These are phyloP conservation scores for Trichoderma asperelloides DNA, from an alignment of 495 filamentous ascomycete genomes.

Conservation along the genomic window DNA sequence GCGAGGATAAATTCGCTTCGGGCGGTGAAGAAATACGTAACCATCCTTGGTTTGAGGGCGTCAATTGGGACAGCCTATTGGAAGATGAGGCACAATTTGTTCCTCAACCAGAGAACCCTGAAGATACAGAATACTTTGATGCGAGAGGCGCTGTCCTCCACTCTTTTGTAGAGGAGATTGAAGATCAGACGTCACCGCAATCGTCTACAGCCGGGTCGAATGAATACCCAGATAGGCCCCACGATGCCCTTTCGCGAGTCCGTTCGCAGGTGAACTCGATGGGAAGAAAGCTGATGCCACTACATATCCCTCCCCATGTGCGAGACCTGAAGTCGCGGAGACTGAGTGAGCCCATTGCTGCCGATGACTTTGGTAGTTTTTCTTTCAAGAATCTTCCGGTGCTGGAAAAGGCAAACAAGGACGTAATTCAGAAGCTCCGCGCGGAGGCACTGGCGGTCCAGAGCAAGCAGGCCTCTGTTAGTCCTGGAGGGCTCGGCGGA, in stretches of 20 bases:
- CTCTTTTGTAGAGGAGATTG: constrained; percentile 83
- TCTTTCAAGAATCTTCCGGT: constrained; percentile 96
- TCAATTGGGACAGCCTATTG: constrained; percentile 83
- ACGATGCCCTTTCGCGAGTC: constrained; percentile 88
- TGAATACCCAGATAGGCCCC: constrained; percentile 77
- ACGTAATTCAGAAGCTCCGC: constrained; percentile 90
- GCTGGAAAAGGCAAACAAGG: constrained; percentile 95
- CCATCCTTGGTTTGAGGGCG: constrained; percentile 80
- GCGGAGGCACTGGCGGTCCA: constrained; percentile 75
- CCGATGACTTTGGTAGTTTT: constrained; percentile 94
- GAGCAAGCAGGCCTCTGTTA: constrained; percentile 32
- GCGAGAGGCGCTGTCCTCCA: constrained; percentile 81
- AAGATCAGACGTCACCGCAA: constrained; percentile 74
- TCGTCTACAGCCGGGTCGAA: constrained; percentile 48
- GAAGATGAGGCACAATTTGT: constrained; percentile 94
- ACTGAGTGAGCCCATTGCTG: constrained; percentile 78
- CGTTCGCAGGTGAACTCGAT: constrained; percentile 68
- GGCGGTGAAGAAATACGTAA: constrained; percentile 84
- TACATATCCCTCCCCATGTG: constrained; percentile 94
- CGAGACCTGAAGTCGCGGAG: constrained; percentile 78
- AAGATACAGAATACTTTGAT: constrained; percentile 98
- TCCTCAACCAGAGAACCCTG: constrained; percentile 85
- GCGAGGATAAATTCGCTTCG: constrained; percentile 62
- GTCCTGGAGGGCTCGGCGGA: constrained; percentile 31
- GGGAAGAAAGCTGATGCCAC: constrained; percentile 85